Percentiles rank a stretch among this genome's conserved stretches.
Conservation (phyloP, 1,284 basidiomycete genomes). For the Volvariella volvacea region DNA sequence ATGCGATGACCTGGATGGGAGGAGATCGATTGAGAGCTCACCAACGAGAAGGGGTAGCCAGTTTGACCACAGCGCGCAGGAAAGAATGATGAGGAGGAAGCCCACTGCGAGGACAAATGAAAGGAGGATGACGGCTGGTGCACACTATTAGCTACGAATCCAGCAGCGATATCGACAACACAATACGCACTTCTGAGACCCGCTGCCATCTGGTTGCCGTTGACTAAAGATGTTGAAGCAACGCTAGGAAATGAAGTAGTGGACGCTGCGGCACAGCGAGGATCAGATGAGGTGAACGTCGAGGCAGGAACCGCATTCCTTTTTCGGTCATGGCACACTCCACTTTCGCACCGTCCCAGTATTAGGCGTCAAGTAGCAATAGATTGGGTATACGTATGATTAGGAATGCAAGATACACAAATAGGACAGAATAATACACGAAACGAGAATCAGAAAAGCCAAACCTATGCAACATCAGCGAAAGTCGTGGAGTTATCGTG, state of each 20-base stretch:
- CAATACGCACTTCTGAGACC: constrained; percentile 34
- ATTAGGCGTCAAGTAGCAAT: too few relatives aligned
- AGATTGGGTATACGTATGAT: too few relatives aligned
- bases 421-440: too few relatives aligned
- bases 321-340: too few relatives aligned
- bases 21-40: constrained; percentile 23
- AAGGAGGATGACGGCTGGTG: constrained; percentile 82
- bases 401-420: too few relatives aligned
- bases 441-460: too few relatives aligned
- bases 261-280: not conserved
- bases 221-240: constrained; percentile 1
- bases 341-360: too few relatives aligned
- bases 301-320: too few relatives aligned
- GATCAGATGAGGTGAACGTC: not conserved
- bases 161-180: not conserved
- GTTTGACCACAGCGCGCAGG: constrained; percentile 93
- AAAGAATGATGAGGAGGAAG: constrained; percentile 96
- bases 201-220: constrained; percentile 35
- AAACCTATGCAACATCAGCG: too few relatives aligned
- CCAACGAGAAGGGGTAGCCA: constrained; percentile 98
- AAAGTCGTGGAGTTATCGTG: too few relatives aligned
- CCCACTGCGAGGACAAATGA: constrained; percentile 96
- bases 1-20: constrained; percentile 4
- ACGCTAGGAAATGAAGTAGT: not conserved
- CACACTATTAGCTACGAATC: not conserved